Evolutionary conservation across 371 early-diverging fungal species (phyloP).

Genomic region (Dichotomocladium elegans): DNA sequence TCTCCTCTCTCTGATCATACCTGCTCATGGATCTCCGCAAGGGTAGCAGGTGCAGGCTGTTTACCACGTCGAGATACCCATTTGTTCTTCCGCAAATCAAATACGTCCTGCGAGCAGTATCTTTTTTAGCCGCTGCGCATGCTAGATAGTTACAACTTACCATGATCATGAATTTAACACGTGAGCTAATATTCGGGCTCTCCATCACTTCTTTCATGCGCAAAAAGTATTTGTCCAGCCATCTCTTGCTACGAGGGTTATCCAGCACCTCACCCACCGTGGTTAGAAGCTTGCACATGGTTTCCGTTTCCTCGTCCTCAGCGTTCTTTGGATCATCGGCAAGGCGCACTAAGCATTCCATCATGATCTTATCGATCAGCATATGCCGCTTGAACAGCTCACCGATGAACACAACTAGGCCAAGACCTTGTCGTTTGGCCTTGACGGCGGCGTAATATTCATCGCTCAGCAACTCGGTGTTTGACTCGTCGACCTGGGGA

Average conservation of each 20-base stretch:
- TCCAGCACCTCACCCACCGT: constrained; percentile 80
- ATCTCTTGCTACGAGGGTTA: constrained; percentile 26
- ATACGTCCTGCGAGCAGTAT: constrained; percentile 79
- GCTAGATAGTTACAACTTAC: too few species aligned
- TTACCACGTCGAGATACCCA: constrained; percentile 67
- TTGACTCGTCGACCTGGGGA: constrained; percentile 37
- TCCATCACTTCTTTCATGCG: constrained; percentile 66
- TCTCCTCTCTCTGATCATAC: neutral
- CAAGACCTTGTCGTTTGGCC: constrained; percentile 91
- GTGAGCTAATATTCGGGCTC: constrained; percentile 65
- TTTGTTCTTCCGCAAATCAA: constrained; percentile 79
- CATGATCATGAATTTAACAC: constrained; percentile 90
- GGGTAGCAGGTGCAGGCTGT: constrained; percentile 76
- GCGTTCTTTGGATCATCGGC: constrained; percentile 67
- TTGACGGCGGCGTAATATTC: constrained; percentile 84
- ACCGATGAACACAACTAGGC: constrained; percentile 91
- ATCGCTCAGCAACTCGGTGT: constrained; percentile 54
- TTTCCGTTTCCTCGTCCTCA: constrained; percentile 93
- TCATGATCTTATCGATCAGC: constrained; percentile 89
- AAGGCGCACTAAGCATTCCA: constrained; percentile 75
- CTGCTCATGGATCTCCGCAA: constrained; percentile 85
- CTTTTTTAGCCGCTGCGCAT: too few species aligned
- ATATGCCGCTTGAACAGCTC: constrained; percentile 88
- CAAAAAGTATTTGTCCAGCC: constrained; percentile 77
- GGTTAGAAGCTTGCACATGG: constrained; percentile 83